These are phyloP conservation scores for Ogataea saltuana DNA, from an alignment of 805 yeast genomes.

Conservation along the genomic window DNA sequence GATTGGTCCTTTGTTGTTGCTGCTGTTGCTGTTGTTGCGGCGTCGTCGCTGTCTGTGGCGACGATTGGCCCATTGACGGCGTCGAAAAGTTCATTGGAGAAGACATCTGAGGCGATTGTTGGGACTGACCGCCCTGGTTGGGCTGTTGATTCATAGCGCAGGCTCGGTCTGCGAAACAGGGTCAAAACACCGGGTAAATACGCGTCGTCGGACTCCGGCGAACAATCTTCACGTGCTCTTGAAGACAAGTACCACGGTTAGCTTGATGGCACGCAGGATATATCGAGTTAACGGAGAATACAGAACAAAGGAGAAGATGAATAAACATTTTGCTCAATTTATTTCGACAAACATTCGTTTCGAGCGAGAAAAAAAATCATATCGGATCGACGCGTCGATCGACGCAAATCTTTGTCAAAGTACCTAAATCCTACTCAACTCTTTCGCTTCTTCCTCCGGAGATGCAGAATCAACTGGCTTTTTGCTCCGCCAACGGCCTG, in stretches of 20 bases:
- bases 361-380: neutral
- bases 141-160: conserved; percentile 18
- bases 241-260: no score
- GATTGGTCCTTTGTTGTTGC: conserved; percentile 21
- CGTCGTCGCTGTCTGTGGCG: conserved; percentile 14
- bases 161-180: no score
- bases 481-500: conserved; percentile 12
- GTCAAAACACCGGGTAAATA: no score
- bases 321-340: no score
- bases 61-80: conserved; percentile 39
- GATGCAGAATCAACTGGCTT: conserved; percentile 21
- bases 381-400: conserved; percentile 1
- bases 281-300: no score
- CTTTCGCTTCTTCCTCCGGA: conserved; percentile 14
- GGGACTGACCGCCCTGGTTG: conserved; percentile 12
- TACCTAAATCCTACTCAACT: neutral
- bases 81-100: conserved; percentile 40
- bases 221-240: no score
- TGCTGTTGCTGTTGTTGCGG: conserved; percentile 14
- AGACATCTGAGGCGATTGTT: conserved; percentile 23
- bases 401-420: neutral
- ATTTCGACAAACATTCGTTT: neutral
- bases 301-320: no score
- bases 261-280: no score
- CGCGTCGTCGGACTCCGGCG: no score